These are phyloP conservation scores for Solanum hybrid DNA, from an alignment of 305 asterid genomes.

Conservation along the genomic window DNA sequence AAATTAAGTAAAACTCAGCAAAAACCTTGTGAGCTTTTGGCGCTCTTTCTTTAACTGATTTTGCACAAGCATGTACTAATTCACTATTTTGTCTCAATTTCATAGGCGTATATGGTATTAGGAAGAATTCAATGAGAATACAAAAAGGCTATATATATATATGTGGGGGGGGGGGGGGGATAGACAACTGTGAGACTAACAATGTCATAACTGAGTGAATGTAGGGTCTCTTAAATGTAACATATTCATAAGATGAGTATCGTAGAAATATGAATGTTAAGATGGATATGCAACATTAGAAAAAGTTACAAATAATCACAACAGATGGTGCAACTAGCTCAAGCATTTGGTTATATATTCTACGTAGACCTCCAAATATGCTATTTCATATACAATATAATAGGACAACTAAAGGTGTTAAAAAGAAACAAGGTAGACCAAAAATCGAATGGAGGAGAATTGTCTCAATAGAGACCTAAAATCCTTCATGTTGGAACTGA, in stretches of 20 bases:
- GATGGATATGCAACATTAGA: neutral
- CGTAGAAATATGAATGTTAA: neutral
- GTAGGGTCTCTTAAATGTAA: neutral
- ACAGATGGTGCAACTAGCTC: neutral
- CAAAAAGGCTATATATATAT: neutral
- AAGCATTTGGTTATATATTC: neutral
- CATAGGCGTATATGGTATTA: neutral
- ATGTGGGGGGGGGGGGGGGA: fast-evolving
- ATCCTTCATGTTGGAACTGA: neutral
- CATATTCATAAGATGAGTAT: neutral
- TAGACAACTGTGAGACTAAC: neutral
- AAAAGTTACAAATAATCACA: neutral
- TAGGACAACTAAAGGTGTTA: neutral
- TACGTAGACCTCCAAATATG: neutral
- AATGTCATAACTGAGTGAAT: neutral
- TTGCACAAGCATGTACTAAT: neutral
- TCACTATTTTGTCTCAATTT: neutral
- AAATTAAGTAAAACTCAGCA: neutral
- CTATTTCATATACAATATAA: neutral
- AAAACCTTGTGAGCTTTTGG: neutral
- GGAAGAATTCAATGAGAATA: neutral
- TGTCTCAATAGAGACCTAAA: neutral
- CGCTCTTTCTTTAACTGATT: neutral
- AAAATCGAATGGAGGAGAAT: neutral
- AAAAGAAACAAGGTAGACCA: neutral